phyloP scores from a whole-genome alignment of 2,329 filamentous ascomycete genomes.

The Exophiala xenobiotica region DNA sequence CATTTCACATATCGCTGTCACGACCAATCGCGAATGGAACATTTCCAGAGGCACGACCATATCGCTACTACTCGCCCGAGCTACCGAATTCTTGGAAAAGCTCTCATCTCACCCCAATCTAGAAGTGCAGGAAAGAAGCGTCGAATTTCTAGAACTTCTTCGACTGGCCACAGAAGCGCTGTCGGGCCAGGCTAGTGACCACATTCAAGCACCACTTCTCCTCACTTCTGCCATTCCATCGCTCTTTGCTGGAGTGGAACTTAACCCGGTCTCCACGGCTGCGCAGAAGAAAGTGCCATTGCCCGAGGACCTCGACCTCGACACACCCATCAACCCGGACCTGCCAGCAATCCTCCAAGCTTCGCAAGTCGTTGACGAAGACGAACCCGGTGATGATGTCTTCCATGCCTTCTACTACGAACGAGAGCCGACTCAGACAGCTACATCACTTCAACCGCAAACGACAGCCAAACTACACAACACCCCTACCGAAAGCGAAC shows the following conservation, averaged over 20 bases:
- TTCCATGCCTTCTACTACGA: conserved; percentile 47
- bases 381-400: conserved; percentile 48
- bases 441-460: conserved; percentile 23
- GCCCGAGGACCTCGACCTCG: conserved; percentile 72
- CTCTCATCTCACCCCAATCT: conserved; percentile 79
- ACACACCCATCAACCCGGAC: conserved; percentile 76
- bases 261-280: conserved; percentile 82
- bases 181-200: conserved; percentile 32
- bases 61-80: conserved; percentile 74
- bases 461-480: conserved; percentile 12
- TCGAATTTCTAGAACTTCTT: conserved; percentile 87
- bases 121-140: conserved; percentile 91
- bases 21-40: conserved; percentile 67
- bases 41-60: conserved; percentile 70
- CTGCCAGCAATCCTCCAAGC: conserved; percentile 64
- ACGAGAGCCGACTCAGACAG: conserved; percentile 30
- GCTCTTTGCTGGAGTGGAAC: conserved; percentile 79
- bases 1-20: conserved; percentile 69
- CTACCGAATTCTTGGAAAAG: conserved; percentile 78
- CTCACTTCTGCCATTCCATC: conserved; percentile 88
- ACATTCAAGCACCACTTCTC: conserved; percentile 69
- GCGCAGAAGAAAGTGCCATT: conserved; percentile 85
- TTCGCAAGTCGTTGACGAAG: conserved; percentile 42
- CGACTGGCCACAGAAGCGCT: conserved; percentile 79
- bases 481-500: conserved; percentile 19